These are phyloP conservation scores for Ceratobasidium sp. DNA, from an alignment of 1,284 basidiomycete species.

Conservation along the genomic window DNA sequence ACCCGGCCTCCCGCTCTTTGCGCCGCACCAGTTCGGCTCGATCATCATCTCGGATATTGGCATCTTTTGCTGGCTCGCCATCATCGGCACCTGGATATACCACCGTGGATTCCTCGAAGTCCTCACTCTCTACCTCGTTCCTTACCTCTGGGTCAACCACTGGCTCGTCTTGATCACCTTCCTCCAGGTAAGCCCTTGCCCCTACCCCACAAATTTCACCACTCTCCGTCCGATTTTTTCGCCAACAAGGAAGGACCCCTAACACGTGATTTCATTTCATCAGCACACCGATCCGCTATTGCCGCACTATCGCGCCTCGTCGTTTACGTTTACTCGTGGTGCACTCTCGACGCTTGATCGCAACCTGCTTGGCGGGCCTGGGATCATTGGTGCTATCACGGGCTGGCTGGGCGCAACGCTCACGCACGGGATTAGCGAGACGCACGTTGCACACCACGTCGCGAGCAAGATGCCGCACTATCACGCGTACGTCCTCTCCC, in stretches of 20 bases:
- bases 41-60: constrained; percentile 90
- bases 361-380: constrained; percentile 78
- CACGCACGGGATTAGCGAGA: constrained; percentile 92
- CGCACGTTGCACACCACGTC: constrained; percentile 92
- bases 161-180: constrained; percentile 95
- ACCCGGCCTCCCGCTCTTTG: constrained; percentile 86
- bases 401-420: constrained; percentile 83
- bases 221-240: background rate
- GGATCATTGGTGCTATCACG: constrained; percentile 70
- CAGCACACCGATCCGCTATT: constrained; percentile 92
- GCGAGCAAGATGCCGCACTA: constrained; percentile 96
- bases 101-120: constrained; percentile 81
- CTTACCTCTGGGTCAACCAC: constrained; percentile 92
- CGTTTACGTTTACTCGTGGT: constrained; percentile 96
- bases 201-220: background rate
- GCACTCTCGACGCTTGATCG: constrained; percentile 96
- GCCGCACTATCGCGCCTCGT: constrained; percentile 91
- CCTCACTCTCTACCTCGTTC: constrained; percentile 84
- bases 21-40: constrained; percentile 82
- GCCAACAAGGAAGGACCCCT: background rate
- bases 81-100: constrained; percentile 71
- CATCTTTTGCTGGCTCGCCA: constrained; percentile 77
- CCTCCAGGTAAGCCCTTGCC: constrained; percentile 71
- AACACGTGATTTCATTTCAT: constrained; percentile 10
- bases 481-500: constrained; percentile 66